phyloP scores from a whole-genome alignment of 805 yeast genomes.

The Teunomyces tritomae region DNA sequence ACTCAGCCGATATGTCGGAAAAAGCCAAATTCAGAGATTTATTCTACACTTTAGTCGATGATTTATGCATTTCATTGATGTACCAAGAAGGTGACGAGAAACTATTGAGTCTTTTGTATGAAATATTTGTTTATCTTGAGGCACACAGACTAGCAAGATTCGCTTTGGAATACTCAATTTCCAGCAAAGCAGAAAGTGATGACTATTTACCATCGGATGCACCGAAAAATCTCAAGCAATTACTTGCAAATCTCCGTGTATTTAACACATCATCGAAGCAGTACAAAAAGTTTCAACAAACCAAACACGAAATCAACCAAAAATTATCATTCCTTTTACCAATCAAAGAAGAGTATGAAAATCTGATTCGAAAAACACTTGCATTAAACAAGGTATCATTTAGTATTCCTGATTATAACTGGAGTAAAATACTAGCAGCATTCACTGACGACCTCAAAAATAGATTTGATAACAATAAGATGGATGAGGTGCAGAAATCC shows the following conservation, averaged over 20 bases:
- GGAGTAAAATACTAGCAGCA: slow-evolving; percentile 30
- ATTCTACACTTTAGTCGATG: slow-evolving; percentile 51
- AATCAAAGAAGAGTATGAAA: slow-evolving; percentile 28
- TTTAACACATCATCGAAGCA: neutral
- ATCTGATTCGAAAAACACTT: slow-evolving; percentile 14
- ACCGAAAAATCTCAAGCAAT: neutral
- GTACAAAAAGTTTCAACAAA: neutral
- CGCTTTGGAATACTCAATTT: slow-evolving; percentile 57
- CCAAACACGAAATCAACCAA: slow-evolving; percentile 1
- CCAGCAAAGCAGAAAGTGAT: slow-evolving; percentile 41
- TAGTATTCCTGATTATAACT: slow-evolving; percentile 7
- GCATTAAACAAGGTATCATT: slow-evolving; percentile 2
- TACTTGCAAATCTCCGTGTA: slow-evolving; percentile 17
- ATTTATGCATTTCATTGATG: slow-evolving; percentile 60
- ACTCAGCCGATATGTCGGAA: slow-evolving; percentile 12
- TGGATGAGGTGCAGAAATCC: slow-evolving; percentile 35
- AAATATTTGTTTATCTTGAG: slow-evolving; percentile 50
- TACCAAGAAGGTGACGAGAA: slow-evolving; percentile 67
- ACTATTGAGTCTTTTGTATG: slow-evolving; percentile 48
- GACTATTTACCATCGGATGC: slow-evolving; percentile 22
- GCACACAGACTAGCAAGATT: slow-evolving; percentile 50
- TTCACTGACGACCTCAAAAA: slow-evolving; percentile 33
- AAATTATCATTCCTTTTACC: slow-evolving; percentile 30
- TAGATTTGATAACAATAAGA: slow-evolving; percentile 30
- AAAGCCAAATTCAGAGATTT: slow-evolving; percentile 21